Evolutionary conservation across 1,284 basidiomycete genomes (phyloP).

Genomic region (Ceratorhiza oryzae-sativae): DNA sequence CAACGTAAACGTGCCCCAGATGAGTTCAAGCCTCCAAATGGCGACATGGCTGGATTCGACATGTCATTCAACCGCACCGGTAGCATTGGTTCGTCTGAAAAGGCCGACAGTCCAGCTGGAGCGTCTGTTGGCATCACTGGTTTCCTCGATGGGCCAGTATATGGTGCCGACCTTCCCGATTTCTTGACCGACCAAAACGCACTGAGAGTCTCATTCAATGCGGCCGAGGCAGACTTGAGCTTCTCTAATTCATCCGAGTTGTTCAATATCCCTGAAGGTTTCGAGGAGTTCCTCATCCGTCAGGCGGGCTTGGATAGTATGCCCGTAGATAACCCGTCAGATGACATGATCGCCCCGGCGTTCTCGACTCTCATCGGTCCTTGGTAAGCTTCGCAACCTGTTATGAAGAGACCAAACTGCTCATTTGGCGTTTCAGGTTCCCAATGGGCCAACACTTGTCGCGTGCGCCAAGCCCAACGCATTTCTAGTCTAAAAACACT

Average conservation of each 20-base stretch:
- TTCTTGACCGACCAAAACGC: slow-evolving; percentile 39
- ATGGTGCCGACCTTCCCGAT: slow-evolving; percentile 23
- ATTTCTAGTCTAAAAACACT: slow-evolving; percentile 20
- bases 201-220: slow-evolving; percentile 44
- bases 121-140: slow-evolving; percentile 44
- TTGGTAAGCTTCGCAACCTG: slow-evolving; percentile 34
- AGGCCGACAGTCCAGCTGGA: slow-evolving; percentile 43
- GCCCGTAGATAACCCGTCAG: slow-evolving; percentile 22
- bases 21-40: slow-evolving; percentile 5
- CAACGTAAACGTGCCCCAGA: slow-evolving; percentile 34
- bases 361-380: slow-evolving; percentile 42
- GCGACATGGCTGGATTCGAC: slow-evolving; percentile 9
- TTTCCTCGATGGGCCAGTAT: slow-evolving; percentile 43
- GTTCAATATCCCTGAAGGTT: slow-evolving; percentile 42
- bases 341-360: slow-evolving; percentile 35
- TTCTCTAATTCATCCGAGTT: slow-evolving; percentile 43
- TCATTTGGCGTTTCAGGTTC: slow-evolving; percentile 37
- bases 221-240: slow-evolving; percentile 44
- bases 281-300: slow-evolving; percentile 42
- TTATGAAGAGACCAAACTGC: not conserved
- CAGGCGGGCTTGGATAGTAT: slow-evolving; percentile 27
- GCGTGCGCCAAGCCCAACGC: slow-evolving; percentile 40
- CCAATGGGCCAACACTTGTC: slow-evolving; percentile 42
- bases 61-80: slow-evolving; percentile 17
- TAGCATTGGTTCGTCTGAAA: slow-evolving; percentile 2